Evolutionary conservation across 1,284 basidiomycete genomes (phyloP).

Genomic region (Ceratobasidium theobromae): DNA sequence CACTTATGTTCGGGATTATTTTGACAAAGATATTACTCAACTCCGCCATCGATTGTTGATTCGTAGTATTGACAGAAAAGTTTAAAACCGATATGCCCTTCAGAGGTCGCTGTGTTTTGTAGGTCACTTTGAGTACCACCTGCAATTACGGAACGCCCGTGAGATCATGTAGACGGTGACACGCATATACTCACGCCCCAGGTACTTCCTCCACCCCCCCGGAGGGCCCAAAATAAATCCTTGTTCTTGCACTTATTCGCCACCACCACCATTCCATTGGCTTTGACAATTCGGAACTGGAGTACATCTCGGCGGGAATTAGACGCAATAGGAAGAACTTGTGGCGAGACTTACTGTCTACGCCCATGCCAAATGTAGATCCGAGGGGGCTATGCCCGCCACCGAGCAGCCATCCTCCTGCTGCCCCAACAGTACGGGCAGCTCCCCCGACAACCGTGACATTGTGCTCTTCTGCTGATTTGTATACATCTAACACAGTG

Average conservation of each 20-base stretch:
- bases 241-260: slow-evolving; percentile 27
- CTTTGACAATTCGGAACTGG: slow-evolving; percentile 26
- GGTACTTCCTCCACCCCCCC: slow-evolving; percentile 31
- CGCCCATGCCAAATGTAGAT: slow-evolving; percentile 29
- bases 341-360: slow-evolving; percentile 26
- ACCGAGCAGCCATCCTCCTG: slow-evolving; percentile 32
- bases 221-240: slow-evolving; percentile 33
- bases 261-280: slow-evolving; percentile 12
- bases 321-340: neutral
- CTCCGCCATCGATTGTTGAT: neutral
- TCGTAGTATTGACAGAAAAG: neutral
- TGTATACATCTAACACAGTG: slow-evolving; percentile 18
- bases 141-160: neutral
- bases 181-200: slow-evolving; percentile 21
- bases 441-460: slow-evolving; percentile 31
- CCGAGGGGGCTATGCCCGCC: slow-evolving; percentile 30
- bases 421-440: slow-evolving; percentile 26
- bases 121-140: slow-evolving; percentile 8
- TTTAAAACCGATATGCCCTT: neutral
- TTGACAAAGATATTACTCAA: neutral
- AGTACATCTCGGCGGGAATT: slow-evolving; percentile 18
- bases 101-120: slow-evolving; percentile 1
- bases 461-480: slow-evolving; percentile 21
- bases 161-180: neutral
- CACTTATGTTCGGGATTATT: neutral